These are phyloP conservation scores for Xylaria longipes DNA, from an alignment of 495 filamentous ascomycete genomes.

Conservation along the genomic window DNA sequence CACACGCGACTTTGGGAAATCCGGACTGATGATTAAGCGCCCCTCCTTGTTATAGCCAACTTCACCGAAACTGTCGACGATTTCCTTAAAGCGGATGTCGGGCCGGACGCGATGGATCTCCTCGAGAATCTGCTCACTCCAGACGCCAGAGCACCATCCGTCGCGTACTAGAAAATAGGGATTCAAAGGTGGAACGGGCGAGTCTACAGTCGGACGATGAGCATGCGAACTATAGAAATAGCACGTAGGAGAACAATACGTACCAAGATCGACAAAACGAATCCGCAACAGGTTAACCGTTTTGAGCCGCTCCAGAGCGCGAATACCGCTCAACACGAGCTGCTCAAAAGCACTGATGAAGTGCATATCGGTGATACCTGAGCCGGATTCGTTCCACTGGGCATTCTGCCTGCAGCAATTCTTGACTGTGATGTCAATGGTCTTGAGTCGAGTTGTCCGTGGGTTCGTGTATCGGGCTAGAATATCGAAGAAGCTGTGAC, in stretches of 20 bases:
- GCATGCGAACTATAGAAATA: conserved; percentile 4
- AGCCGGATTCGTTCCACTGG: conserved; percentile 62
- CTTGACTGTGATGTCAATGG: conserved; percentile 72
- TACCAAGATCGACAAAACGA: conserved; percentile 74
- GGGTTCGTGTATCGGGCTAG: conserved; percentile 48
- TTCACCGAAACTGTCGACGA: conserved; percentile 61
- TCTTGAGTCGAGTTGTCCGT: conserved; percentile 59
- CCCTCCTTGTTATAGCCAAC: conserved; percentile 59
- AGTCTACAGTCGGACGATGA: conserved; percentile 47
- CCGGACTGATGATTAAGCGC: conserved; percentile 53
- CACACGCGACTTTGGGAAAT: conserved; percentile 52
- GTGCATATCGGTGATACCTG: conserved; percentile 68
- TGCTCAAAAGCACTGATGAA: conserved; percentile 72
- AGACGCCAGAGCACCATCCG: conserved; percentile 67
- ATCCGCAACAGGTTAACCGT: conserved; percentile 66
- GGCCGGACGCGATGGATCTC: conserved; percentile 61
- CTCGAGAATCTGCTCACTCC: conserved; percentile 69
- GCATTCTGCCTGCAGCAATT: conserved; percentile 66
- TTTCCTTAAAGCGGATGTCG: conserved; percentile 60
- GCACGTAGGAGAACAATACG: conserved; percentile 34
- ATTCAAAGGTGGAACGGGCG: conserved; percentile 64
- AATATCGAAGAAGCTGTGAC: conserved; percentile 63
- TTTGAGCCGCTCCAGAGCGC: conserved; percentile 59
- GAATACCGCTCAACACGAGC: conserved; percentile 65
- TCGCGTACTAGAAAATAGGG: conserved; percentile 68